Evolutionary conservation across 2,329 filamentous ascomycete genomes (phyloP).

Genomic region (Aotearoamyces nothofagi): DNA sequence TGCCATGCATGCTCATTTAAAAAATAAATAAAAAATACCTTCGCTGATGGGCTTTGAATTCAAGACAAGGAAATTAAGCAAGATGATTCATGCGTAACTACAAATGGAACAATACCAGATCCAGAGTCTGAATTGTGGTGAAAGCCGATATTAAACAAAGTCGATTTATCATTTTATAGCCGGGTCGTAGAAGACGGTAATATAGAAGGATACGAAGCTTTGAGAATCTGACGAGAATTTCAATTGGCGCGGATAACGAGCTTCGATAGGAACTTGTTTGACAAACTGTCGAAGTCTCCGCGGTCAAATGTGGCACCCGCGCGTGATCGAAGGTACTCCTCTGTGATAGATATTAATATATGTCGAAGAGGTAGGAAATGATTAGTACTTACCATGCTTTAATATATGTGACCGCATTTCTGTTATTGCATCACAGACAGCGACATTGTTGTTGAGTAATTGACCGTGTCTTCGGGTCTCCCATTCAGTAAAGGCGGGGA

Average conservation of each 20-base stretch:
- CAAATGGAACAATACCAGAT: no score
- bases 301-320: conserved; percentile 69
- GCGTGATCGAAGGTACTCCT: conserved; percentile 72
- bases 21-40: no score
- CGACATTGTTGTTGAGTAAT: conserved; percentile 75
- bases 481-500: conserved; percentile 87
- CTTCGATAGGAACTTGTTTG: conserved; percentile 94
- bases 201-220: no score
- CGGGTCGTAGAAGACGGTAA: no score
- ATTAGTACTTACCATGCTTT: conserved; percentile 63
- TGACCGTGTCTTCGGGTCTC: conserved; percentile 84
- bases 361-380: neutral
- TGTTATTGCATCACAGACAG: conserved; percentile 91
- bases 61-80: no score
- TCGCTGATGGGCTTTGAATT: no score
- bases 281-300: conserved; percentile 84
- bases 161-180: no score
- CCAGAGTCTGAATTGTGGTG: no score
- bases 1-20: no score
- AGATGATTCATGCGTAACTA: no score
- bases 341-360: conserved; percentile 40
- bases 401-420: conserved; percentile 86
- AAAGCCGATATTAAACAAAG: no score
- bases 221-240: conserved; percentile 6
- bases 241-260: conserved; percentile 91